Conservation (phyloP, 2,329 filamentous ascomycete species). For the Pseudogymnoascus sp. region DNA sequence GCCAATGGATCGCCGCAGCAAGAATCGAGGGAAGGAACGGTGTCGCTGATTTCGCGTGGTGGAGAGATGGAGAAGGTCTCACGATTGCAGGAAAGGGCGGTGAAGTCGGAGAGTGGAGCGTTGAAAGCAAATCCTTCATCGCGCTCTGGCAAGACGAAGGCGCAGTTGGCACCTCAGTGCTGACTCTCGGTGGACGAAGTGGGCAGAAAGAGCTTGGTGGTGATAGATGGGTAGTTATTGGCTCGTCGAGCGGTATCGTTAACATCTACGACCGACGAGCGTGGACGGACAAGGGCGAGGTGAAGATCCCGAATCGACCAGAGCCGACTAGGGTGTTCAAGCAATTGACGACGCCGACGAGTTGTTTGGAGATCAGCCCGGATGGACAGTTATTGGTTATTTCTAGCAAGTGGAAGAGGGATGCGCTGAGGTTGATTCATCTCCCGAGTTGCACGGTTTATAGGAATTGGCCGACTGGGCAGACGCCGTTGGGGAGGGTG, state of each 20-base stretch:
- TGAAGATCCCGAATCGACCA: constrained; percentile 56
- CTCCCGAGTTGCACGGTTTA: constrained; percentile 89
- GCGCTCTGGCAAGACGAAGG: constrained; percentile 87
- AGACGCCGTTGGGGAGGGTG: constrained; percentile 80
- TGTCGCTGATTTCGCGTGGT: constrained; percentile 89
- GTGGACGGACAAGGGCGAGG: constrained; percentile 31
- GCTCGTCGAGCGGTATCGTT: constrained; percentile 77
- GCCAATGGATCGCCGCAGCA: constrained; percentile 81
- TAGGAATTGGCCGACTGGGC: constrained; percentile 90
- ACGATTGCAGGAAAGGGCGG: constrained; percentile 79
- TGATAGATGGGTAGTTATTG: constrained; percentile 83
- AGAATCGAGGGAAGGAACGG: constrained; percentile 75
- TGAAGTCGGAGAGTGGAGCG: constrained; percentile 82
- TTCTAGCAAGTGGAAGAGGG: constrained; percentile 78
- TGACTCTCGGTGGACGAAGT: constrained; percentile 68
- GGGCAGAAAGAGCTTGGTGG: constrained; percentile 56
- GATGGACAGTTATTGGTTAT: constrained; percentile 88
- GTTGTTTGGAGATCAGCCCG: constrained; percentile 69
- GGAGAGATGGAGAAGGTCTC: constrained; percentile 74
- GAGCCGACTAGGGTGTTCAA: constrained; percentile 68
- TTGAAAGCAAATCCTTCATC: constrained; percentile 59
- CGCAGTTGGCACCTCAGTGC: constrained; percentile 72
- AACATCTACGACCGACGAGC: constrained; percentile 79
- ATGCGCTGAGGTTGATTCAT: constrained; percentile 81
- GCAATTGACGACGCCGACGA: constrained; percentile 81